Evolutionary conservation across 139 green algal species (phyloP).

Genomic region (Marvania coccoides): DNA sequence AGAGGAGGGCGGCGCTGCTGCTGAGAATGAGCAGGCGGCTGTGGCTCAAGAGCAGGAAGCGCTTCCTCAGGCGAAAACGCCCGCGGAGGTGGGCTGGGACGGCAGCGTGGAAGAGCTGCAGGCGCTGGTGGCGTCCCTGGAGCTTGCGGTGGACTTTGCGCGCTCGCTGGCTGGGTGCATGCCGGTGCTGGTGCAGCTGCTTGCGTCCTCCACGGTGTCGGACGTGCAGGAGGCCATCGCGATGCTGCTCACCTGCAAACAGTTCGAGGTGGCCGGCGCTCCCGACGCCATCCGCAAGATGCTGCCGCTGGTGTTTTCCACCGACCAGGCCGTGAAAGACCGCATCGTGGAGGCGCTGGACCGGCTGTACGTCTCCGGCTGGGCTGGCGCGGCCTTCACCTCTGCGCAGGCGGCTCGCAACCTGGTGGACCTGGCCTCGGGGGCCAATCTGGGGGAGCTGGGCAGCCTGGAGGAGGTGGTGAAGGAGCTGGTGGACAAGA

Average conservation of each 20-base stretch:
- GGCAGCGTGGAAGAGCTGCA: constrained; percentile 37
- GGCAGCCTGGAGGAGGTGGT: constrained; percentile 61
- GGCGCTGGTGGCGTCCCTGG: constrained; percentile 60
- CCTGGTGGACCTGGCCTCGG: constrained; percentile 49
- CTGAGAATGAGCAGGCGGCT: background rate
- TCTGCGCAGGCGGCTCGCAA: constrained; percentile 35
- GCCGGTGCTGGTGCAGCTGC: constrained; percentile 49
- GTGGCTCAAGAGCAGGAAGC: background rate
- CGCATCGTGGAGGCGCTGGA: constrained; percentile 69
- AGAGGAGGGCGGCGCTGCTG: background rate
- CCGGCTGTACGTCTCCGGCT: constrained; percentile 50
- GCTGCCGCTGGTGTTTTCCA: constrained; percentile 80
- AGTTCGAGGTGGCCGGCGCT: constrained; percentile 53
- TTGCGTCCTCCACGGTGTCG: constrained; percentile 46
- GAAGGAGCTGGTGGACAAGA: constrained; percentile 27
- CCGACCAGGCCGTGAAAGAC: constrained; percentile 54
- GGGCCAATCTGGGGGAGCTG: constrained; percentile 62
- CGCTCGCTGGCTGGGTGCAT: constrained; percentile 29
- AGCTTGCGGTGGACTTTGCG: constrained; percentile 54
- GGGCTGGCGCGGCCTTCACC: constrained; percentile 10
- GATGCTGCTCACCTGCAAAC: constrained; percentile 58
- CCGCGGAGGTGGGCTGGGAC: constrained; percentile 18
- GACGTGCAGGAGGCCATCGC: constrained; percentile 68
- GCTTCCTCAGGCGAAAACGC: background rate
- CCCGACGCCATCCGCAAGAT: constrained; percentile 47